Evolutionary conservation across 2,329 filamentous ascomycete genomes (phyloP).

Genomic region (Trichoderma cornu-damae): DNA sequence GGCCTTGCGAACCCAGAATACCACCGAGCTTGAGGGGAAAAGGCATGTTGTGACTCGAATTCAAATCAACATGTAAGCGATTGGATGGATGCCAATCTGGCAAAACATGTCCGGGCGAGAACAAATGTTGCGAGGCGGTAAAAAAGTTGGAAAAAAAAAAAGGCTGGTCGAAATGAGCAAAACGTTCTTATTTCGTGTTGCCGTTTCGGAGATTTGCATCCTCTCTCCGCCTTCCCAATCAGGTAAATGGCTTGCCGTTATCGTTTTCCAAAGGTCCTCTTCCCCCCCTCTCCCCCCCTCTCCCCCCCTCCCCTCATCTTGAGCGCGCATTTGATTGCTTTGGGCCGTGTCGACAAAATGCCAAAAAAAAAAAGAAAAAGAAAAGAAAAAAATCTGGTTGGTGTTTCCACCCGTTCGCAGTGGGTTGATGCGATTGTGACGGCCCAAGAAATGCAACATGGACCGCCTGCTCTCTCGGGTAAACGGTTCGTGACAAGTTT

Average conservation of each 20-base stretch:
- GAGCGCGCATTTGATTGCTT: slow-evolving; percentile 2
- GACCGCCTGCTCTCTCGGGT: not conserved
- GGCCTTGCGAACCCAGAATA: not conserved
- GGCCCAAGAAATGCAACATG: not conserved
- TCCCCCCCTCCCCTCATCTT: no score
- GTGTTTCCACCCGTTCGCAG: no score
- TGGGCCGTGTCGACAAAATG: slow-evolving; percentile 8
- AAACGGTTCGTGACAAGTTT: slow-evolving; percentile 1
- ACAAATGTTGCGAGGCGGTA: no score
- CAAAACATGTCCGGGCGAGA: no score
- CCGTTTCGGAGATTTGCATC: slow-evolving; percentile 3
- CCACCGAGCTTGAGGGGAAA: not conserved
- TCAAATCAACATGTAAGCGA: not conserved
- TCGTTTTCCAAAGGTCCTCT: not conserved
- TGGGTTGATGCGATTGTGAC: not conserved
- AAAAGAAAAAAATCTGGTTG: no score
- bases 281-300: no score
- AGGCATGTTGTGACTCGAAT: not conserved
- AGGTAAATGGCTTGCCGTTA: not conserved
- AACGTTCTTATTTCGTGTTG: not conserved
- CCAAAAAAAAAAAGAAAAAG: not conserved
- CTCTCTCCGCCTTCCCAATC: slow-evolving; percentile 14
- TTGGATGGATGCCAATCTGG: not conserved
- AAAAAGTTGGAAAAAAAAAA: no score
- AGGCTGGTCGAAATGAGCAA: not conserved